Base-by-base conservation (phyloP, 2,329 filamentous ascomycete species). In the Aspergillus pseudoterreus region DNA sequence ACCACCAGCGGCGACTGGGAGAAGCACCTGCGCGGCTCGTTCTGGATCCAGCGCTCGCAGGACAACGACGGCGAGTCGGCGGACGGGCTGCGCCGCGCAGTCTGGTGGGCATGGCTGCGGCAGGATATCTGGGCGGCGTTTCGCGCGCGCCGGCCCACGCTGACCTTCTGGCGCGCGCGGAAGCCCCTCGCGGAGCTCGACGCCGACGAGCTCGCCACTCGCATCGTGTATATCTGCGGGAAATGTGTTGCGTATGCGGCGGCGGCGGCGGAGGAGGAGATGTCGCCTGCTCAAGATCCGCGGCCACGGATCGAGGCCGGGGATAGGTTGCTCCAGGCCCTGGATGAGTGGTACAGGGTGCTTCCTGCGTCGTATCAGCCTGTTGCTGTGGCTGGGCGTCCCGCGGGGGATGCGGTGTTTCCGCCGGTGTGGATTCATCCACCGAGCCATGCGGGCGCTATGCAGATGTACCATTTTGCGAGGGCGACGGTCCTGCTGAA, bases 111-210 rank as follows among this genome's bases (percentile, higher is more conserved):
- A 0, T 86, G 82, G 83, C 68, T 85, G 2, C 72, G 81, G 9
- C 83, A 86, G 59, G 83, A 86, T 57, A 75, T 83, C 0, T 85
- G 82, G 82, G 82, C 81, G 1, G 82, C 82, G 0, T 84, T 84
- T 51, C 74, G 79, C 1, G 81, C 84, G 57, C 71, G 74, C 22
- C 68, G 83, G 4, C 72, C 75, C 14, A 78, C 76, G 1, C 73
- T 83, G 51, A 84, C 75, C 19, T 81, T 83, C 43, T 85, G 81
- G 80, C 72, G 71, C 39, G 80, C 81, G 0, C 75, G 71, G 2
- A 78, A 75, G 47, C 65, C 71, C 0, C 77, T 79, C 24, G 58
- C 68, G 4, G 71, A 74, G 2, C 71, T 84, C 32, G 72, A 69
- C 19, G 70, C 74, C 0, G 75, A 81, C 54, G 81, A 83, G 43